Base-by-base conservation (phyloP, 768 basidiomycete genomes). In the Lactarius sanguifluus region DNA sequence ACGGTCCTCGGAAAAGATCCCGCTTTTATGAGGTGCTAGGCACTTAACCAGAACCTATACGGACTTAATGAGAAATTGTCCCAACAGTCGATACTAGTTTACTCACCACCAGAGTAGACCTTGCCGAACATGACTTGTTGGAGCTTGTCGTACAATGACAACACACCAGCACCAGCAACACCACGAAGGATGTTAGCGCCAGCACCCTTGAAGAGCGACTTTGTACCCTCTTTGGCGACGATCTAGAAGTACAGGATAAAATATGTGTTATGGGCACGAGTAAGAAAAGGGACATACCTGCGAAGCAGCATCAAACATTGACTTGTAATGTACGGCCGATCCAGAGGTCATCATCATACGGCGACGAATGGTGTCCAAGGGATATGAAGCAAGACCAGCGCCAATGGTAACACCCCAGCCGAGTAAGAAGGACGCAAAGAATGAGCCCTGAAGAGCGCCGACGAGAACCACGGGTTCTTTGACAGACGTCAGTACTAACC, bases 281-380 rank as follows among this genome's bases (percentile, higher is more conserved):
- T 32, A 1, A 16, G 20, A 47, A 34, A 47, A 1, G 0, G 5
- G 15, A 62, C 62, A 32, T 62, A 62, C 70, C 69, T 97, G 94
- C 36, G 90, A 85, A 68, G 88, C 94, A 76, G 96, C 96, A 75
- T 98, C 96, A 79, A 96, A 90, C 95, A 98, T 98, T 73, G 92
- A 93, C 86, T 96, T 96, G 90, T 98, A 98, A 89, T 98, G 95
- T 68, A 90, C 87, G 74, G 86, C 86, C 74, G 87, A 90, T 73
- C 96, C 97, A 28, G 96, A 98, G 43, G 97, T 98, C 96, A 98
- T 98, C 97, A 99, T 99, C 97, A 99, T 99, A 73, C 97, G 94
- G 90, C 97, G 96, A 90, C 96, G 92, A 73, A 94, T 94, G 65
- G 93, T 94, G 76, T 94, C 93, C 64, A 94, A 86, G 79, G 92